phyloP scores from a whole-genome alignment of 805 yeast genomes.

The Saccharomyces kudriavzevii region DNA sequence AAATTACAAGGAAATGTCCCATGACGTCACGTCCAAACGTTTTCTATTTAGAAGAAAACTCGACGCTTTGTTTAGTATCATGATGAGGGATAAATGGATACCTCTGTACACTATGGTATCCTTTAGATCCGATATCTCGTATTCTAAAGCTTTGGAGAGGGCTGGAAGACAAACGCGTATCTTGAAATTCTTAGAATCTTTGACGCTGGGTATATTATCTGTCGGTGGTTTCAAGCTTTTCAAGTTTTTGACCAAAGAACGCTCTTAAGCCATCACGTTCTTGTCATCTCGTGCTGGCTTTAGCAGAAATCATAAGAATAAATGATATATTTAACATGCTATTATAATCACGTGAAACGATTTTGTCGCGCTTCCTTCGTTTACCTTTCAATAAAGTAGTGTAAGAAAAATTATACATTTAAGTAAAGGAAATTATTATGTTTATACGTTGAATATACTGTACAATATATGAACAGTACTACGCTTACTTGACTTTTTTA shows the following conservation, averaged over 20 bases:
- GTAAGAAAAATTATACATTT: neutral
- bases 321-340: neutral
- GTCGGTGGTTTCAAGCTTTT: conserved; percentile 2
- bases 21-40: conserved; percentile 54
- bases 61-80: conserved; percentile 55
- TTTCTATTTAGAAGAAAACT: conserved; percentile 60
- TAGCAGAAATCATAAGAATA: neutral
- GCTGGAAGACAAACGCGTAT: conserved; percentile 49
- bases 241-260: conserved; percentile 1
- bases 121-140: conserved; percentile 74
- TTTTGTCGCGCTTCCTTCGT: neutral
- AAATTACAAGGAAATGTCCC: conserved; percentile 83
- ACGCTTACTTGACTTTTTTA: neutral
- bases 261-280: neutral
- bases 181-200: conserved; percentile 27
- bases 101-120: conserved; percentile 91
- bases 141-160: conserved; percentile 54
- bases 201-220: conserved; percentile 5
- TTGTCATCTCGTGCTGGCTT: neutral
- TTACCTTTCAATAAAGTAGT: neutral
- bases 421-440: neutral
- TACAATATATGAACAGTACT: too few relatives aligned
- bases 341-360: neutral
- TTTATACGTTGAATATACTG: neutral
- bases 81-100: conserved; percentile 59